Evolutionary conservation across 305 asterid genomes (phyloP).

Genomic region (Ruellia speciosa): DNA sequence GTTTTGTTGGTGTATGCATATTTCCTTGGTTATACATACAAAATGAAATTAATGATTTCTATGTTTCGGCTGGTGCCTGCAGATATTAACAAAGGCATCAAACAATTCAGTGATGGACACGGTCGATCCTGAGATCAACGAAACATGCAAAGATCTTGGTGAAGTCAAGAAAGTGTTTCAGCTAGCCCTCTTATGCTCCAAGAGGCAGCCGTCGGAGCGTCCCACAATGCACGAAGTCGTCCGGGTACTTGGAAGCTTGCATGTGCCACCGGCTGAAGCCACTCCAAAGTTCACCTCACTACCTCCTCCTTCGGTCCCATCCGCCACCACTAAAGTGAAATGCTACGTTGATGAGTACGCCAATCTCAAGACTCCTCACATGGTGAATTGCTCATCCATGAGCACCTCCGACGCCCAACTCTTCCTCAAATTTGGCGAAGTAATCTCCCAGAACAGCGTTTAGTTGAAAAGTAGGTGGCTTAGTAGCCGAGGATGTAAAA

Average conservation of each 20-base stretch:
- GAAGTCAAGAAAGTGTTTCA: slow-evolving; percentile 88
- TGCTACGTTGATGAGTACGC: slow-evolving; percentile 82
- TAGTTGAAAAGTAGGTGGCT: background rate
- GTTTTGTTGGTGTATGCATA: background rate
- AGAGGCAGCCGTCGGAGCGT: slow-evolving; percentile 71
- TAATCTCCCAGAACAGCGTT: slow-evolving; percentile 33
- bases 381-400: slow-evolving; percentile 74
- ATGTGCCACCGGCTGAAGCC: slow-evolving; percentile 34
- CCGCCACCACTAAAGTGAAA: slow-evolving; percentile 35
- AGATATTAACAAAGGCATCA: slow-evolving; percentile 73
- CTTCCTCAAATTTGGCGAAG: slow-evolving; percentile 39
- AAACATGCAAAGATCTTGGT: slow-evolving; percentile 71
- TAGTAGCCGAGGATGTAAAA: no score
- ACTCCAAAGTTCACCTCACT: slow-evolving; percentile 19
- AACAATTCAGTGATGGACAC: slow-evolving; percentile 86
- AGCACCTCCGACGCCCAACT: slow-evolving; percentile 83
- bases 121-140: slow-evolving; percentile 65
- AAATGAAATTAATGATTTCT: no score
- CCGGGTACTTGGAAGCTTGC: slow-evolving; percentile 56
- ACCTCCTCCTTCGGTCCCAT: slow-evolving; percentile 24
- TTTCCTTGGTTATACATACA: no score
- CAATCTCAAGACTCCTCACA: slow-evolving; percentile 73
- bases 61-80: background rate
- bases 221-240: slow-evolving; percentile 92
- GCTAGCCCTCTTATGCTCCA: slow-evolving; percentile 85